phyloP scores from a whole-genome alignment of 1,284 basidiomycete genomes.

The Pseudozyma pruni region DNA sequence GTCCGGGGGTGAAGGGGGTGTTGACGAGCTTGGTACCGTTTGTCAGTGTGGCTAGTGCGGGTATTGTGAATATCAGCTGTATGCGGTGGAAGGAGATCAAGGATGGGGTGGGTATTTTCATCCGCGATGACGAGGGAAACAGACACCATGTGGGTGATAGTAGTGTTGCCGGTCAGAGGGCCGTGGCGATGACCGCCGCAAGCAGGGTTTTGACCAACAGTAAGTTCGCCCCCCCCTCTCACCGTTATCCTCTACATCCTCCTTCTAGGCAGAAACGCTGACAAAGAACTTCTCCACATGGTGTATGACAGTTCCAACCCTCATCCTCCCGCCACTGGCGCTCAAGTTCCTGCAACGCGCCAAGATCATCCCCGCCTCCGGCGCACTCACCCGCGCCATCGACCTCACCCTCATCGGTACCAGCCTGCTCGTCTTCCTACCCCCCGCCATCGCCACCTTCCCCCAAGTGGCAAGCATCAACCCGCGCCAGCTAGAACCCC shows the following conservation, averaged over 20 bases:
- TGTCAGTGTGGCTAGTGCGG: constrained; percentile 69
- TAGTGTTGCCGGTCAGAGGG: constrained; percentile 70
- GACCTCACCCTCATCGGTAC: constrained; percentile 69
- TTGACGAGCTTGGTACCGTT: constrained; percentile 71
- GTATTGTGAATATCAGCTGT: constrained; percentile 67
- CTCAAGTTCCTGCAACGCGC: constrained; percentile 69
- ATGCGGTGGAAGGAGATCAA: constrained; percentile 74
- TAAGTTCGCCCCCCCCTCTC: too few relatives aligned
- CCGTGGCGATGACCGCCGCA: constrained; percentile 72
- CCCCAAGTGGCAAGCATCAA: constrained; percentile 70
- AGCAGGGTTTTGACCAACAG: constrained; percentile 72
- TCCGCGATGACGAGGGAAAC: constrained; percentile 52
- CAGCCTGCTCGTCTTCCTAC: constrained; percentile 71
- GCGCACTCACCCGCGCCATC: constrained; percentile 38
- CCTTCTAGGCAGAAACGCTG: neutral
- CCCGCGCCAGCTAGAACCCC: constrained; percentile 69
- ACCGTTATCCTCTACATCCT: too few relatives aligned
- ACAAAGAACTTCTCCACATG: neutral
- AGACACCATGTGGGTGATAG: constrained; percentile 70
- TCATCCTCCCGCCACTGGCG: constrained; percentile 71
- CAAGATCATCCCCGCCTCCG: constrained; percentile 41
- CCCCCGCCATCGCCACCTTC: constrained; percentile 73
- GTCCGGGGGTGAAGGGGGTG: constrained; percentile 33
- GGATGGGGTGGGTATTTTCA: constrained; percentile 71
- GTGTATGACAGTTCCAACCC: constrained; percentile 69